A percentile compares a stretch with the other conserved stretches of the same genome.
Evolutionary conservation across 164 flowering plant species (phyloP).

Genomic region (Magnolia changhungtana): DNA sequence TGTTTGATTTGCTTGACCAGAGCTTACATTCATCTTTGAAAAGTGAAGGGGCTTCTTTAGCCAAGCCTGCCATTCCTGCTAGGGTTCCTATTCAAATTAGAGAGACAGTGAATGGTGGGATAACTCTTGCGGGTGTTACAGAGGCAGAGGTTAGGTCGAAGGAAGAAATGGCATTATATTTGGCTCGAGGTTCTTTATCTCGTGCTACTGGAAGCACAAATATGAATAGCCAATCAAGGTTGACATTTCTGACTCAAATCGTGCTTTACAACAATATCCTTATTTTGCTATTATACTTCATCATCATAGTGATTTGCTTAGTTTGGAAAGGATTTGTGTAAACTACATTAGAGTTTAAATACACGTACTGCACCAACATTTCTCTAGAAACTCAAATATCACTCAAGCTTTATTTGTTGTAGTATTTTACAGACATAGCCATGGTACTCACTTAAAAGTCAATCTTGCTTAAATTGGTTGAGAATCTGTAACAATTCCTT

Average conservation of each 20-base stretch:
- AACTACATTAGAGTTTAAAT: no score
- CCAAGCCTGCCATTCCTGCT: slow-evolving; percentile 48
- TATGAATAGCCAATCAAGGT: slow-evolving; percentile 99
- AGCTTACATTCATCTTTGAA: slow-evolving; percentile 26
- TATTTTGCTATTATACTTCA: neutral
- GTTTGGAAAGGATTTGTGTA: neutral
- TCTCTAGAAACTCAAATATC: no score
- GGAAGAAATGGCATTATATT: slow-evolving; percentile 83
- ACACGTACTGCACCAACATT: no score
- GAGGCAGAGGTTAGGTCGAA: slow-evolving; percentile 82
- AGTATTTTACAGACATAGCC: no score
- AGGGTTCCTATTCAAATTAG: slow-evolving; percentile 92
- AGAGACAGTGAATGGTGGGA: slow-evolving; percentile 85
- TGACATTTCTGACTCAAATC: neutral
- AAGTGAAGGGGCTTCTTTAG: slow-evolving; percentile 35
- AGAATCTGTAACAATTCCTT: no score
- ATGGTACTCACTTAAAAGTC: no score
- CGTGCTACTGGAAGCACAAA: slow-evolving; percentile 99
- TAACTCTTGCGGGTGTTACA: slow-evolving; percentile 87
- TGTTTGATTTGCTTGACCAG: slow-evolving; percentile 74
- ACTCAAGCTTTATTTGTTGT: no score
- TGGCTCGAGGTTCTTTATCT: slow-evolving; percentile 71
- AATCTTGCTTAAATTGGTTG: no score
- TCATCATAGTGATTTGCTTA: neutral
- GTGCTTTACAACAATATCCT: neutral